Evolutionary conservation across 768 basidiomycete genomes (phyloP), one percentile per base, ranked within the genome.

Genomic region (Mycena floridula): DNA sequence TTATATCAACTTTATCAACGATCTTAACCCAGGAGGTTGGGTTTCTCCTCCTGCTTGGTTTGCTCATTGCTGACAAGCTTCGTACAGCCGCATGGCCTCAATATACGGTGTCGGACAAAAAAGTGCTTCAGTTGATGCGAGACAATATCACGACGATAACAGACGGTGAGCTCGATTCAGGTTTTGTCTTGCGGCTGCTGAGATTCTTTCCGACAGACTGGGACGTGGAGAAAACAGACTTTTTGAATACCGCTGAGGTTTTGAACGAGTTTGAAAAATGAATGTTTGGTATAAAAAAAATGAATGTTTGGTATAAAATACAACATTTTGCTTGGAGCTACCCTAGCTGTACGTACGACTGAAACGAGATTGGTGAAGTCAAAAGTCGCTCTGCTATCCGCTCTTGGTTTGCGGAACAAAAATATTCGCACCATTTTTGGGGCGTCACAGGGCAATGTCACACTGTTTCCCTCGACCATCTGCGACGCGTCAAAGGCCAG

Each of bases 1-100:
- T 43, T 81, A 74, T 51, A 66, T 81, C 60, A 73, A 68, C 41
- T 82, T 82, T 50, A 63, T 79, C 16, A 62, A 70, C 50, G 75
- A 81, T 49, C 63, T 81, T 40, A 65, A 71, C 46, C 81, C 79
- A 4, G 78, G 79, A 27, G 37, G 79, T 80, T 47, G 21, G 71
- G 9, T 16, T 30, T 9, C 9, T 16, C 16, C 28, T 30, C n/a
- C 9, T 45, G 20, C 16, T 20, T 36, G 27, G n/a, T 42, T 12
- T 23, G 2, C 20, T 36, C n/a, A n/a, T n/a, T n/a, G n/a, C n/a
- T n/a, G n/a, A n/a, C n/a, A n/a, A n/a, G n/a, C n/a, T n/a, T n/a
- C n/a, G 35, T n/a, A 2, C 46, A 77, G 77, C 60, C 23, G 37
- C 52, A 11, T 82, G 78, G 81, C 68, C 74, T 0, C 64, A 48